These are phyloP conservation scores for Aspergillus unguis DNA, from an alignment of 2,329 filamentous ascomycete species.

Conservation along the genomic window DNA sequence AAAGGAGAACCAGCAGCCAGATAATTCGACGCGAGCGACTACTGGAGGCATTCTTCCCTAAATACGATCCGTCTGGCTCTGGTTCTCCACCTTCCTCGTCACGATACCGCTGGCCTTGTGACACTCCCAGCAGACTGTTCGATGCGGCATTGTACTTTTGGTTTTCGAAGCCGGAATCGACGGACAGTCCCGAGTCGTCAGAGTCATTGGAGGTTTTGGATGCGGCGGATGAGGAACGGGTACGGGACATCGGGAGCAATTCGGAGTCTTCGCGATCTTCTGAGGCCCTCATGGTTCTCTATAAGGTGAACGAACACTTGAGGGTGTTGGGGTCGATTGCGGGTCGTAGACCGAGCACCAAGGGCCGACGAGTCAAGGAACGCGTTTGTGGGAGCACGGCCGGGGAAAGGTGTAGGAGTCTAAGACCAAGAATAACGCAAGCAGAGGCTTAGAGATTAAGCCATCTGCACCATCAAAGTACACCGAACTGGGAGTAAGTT, in stretches of 20 bases:
- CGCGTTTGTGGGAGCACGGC: background rate
- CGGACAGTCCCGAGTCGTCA: constrained; percentile 34
- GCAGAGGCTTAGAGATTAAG: too few species aligned
- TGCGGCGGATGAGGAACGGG: constrained; percentile 23
- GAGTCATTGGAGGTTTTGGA: constrained; percentile 34
- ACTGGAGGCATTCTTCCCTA: constrained; percentile 19
- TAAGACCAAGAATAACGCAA: background rate
- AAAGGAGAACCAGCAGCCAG: constrained; percentile 42
- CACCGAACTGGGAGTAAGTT: too few species aligned
- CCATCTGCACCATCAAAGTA: too few species aligned
- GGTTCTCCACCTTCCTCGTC: constrained; percentile 36
- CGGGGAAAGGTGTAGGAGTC: background rate
- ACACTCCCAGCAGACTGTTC: constrained; percentile 7
- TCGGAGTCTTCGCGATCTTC: constrained; percentile 25
- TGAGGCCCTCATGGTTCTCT: constrained; percentile 26
- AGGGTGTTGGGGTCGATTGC: background rate
- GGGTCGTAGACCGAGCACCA: background rate
- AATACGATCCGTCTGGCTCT: constrained; percentile 25
- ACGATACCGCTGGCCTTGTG: constrained; percentile 27
- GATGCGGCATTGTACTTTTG: constrained; percentile 19
- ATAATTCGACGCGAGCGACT: constrained; percentile 36
- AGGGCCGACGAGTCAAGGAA: background rate
- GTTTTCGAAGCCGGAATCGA: constrained; percentile 31
- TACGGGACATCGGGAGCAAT: constrained; percentile 27
- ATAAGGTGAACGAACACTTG: constrained; percentile 1